Conservation (phyloP, 2,329 filamentous ascomycete genomes). For the Cladophialophora exuberans region DNA sequence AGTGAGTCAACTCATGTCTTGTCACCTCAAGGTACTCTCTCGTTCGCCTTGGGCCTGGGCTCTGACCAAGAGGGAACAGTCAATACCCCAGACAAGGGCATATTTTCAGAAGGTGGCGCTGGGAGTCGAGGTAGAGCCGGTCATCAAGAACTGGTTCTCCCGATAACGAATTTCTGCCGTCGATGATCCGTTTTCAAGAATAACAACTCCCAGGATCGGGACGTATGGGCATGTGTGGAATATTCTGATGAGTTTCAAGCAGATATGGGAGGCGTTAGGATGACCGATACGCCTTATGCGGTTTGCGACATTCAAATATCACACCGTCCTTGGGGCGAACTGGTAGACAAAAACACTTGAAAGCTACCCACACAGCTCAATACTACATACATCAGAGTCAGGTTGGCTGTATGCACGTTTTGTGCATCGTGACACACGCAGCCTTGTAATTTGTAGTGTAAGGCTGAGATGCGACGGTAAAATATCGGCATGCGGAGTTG, state of each 20-base stretch:
- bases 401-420: too few relatives aligned
- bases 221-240: too few relatives aligned
- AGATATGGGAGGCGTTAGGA: too few relatives aligned
- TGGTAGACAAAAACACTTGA: too few relatives aligned
- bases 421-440: background rate
- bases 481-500: conserved; percentile 1
- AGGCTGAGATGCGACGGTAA: conserved; percentile 1
- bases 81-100: conserved; percentile 28
- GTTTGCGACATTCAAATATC: too few relatives aligned
- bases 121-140: conserved; percentile 23
- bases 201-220: too few relatives aligned
- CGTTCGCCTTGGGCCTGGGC: background rate
- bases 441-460: background rate
- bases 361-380: too few relatives aligned
- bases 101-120: conserved; percentile 32
- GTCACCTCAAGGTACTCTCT: background rate
- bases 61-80: conserved; percentile 15
- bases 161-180: background rate
- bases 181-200: background rate
- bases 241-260: too few relatives aligned
- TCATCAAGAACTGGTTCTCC: conserved; percentile 32
- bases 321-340: too few relatives aligned
- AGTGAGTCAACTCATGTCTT: conserved; percentile 37
- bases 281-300: too few relatives aligned
- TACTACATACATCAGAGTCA: too few relatives aligned